phyloP scores from a whole-genome alignment of 2,329 filamentous ascomycete genomes.

The Sporothrix variecibatus region DNA sequence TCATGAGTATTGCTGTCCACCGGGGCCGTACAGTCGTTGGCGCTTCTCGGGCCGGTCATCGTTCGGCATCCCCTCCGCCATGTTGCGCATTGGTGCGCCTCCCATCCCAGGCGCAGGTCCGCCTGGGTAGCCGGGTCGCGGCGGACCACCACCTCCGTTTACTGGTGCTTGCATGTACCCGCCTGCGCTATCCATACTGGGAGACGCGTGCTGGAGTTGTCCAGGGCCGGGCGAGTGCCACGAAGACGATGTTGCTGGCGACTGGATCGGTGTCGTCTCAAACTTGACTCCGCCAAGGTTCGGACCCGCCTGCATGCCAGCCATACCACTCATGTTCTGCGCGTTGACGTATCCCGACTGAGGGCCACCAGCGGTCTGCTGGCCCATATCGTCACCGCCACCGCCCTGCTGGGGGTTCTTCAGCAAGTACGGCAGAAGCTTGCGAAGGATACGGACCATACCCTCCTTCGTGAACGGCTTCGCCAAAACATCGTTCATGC shows the following conservation, averaged over 20 bases:
- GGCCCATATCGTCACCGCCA: constrained; percentile 42
- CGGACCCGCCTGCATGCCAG: constrained; percentile 28
- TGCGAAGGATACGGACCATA: constrained; percentile 82
- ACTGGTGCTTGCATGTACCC: constrained; percentile 49
- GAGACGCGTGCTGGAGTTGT: constrained; percentile 54
- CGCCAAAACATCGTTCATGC: constrained; percentile 98
- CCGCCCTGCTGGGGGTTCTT: constrained; percentile 56
- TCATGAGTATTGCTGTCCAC: constrained; percentile 28
- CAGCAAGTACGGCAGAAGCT: constrained; percentile 81
- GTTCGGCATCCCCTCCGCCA: constrained; percentile 38
- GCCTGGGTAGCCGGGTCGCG: constrained; percentile 8
- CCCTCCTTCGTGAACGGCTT: constrained; percentile 94
- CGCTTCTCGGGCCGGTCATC: constrained; percentile 55
- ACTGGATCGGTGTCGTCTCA: constrained; percentile 57
- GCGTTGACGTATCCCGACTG: constrained; percentile 32
- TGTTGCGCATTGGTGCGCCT: constrained; percentile 37
- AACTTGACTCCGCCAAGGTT: constrained; percentile 49
- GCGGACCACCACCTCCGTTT: constrained; percentile 32
- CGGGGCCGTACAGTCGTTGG: constrained; percentile 51
- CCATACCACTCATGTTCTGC: constrained; percentile 29
- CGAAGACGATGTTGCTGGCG: constrained; percentile 50
- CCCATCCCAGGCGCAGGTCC: constrained; percentile 36
- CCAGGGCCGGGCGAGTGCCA: constrained; percentile 52
- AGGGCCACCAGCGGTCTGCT: constrained; percentile 22
- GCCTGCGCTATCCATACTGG: constrained; percentile 48